A percentile compares a stretch with the other conserved stretches of the same genome.
Conservation (phyloP, 179 eudicot species). For the Beta lomatogona region DNA sequence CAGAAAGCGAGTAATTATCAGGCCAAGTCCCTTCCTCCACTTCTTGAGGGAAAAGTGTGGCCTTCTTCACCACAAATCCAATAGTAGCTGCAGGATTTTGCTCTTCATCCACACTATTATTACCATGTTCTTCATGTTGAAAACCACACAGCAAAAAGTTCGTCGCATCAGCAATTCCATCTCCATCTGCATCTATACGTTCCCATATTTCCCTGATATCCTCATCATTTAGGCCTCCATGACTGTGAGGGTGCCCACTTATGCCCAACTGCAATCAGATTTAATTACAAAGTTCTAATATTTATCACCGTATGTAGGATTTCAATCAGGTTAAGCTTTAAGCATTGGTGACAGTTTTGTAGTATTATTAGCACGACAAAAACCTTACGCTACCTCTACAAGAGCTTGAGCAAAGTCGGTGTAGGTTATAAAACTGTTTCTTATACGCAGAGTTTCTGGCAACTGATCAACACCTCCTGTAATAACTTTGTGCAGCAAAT, state of each 20-base stretch:
- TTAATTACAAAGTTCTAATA: background rate
- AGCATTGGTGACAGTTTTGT: background rate
- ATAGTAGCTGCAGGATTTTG: slow-evolving; percentile 40
- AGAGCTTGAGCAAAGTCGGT: slow-evolving; percentile 64
- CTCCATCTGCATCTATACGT: slow-evolving; percentile 67
- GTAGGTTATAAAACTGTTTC: slow-evolving; percentile 60
- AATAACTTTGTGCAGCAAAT: slow-evolving; percentile 29
- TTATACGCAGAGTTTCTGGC: slow-evolving; percentile 23
- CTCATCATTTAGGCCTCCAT: slow-evolving; percentile 53
- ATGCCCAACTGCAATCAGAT: slow-evolving; percentile 57
- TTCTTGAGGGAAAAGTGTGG: slow-evolving; percentile 73
- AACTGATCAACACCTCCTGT: slow-evolving; percentile 22
- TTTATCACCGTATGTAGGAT: background rate
- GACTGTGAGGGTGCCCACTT: slow-evolving; percentile 42
- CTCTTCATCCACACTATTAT: slow-evolving; percentile 28
- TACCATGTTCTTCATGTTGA: slow-evolving; percentile 13
- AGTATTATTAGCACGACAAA: background rate
- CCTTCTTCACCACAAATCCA: slow-evolving; percentile 77
- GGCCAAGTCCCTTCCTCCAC: slow-evolving; percentile 87
- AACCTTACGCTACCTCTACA: slow-evolving; percentile 46
- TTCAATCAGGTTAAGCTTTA: background rate
- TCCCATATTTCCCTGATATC: slow-evolving; percentile 73
- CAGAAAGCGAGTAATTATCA: slow-evolving; percentile 77
- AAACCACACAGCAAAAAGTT: slow-evolving; percentile 46
- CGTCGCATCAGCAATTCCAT: slow-evolving; percentile 61